Base-by-base conservation (phyloP, 768 basidiomycete genomes). In the Gelatoporia subvermispora region DNA sequence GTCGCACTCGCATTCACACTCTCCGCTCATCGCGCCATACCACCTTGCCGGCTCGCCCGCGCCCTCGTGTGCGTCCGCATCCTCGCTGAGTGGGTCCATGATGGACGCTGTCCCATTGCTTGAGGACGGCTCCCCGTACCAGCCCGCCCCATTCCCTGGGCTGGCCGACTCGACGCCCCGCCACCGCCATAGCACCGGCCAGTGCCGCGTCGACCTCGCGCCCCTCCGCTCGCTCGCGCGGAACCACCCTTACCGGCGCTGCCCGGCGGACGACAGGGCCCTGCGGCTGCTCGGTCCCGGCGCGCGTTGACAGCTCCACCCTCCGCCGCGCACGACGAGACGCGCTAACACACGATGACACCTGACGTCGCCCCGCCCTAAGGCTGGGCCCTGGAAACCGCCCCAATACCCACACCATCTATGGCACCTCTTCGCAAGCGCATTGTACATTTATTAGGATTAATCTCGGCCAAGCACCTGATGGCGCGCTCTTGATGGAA, bases 231-330 rank as follows among this genome's bases (percentile, higher is more conserved):
- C 76, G 17, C 67, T 85, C 47, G 72, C 70, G 39, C 74, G 81
- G 18, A 67, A 61, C 37, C 78, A 79, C 54, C 75, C 78, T 7
- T 85, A 82, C 47, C 71, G 75, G 42, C 74, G 85, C 48, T 73
- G 82, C 47, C 80, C 79, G 21, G 56, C 72, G 23, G 85, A 88
- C 62, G 85, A 87, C 55, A 73, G 72, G 50, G 74, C 77, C 35
- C 60, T 88, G 57, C 72, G 84, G 35, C 62, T 75, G 45, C 66
- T 82, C 39, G 63, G 65, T 15, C 49, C 52, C 3, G 53, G 53
- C 41, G 51, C 51, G 48, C 57, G 50, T 23, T 58, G 50, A 51
- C 37, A 5, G 28, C 28, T 13, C 7, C 28, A 31, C 28, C 13
- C 7, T 31, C 7, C 28, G 28, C 28, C 13, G 13, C 5, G 28